Conservation (phyloP, 2,329 filamentous ascomycete species). For the Hysterium pulicare region DNA sequence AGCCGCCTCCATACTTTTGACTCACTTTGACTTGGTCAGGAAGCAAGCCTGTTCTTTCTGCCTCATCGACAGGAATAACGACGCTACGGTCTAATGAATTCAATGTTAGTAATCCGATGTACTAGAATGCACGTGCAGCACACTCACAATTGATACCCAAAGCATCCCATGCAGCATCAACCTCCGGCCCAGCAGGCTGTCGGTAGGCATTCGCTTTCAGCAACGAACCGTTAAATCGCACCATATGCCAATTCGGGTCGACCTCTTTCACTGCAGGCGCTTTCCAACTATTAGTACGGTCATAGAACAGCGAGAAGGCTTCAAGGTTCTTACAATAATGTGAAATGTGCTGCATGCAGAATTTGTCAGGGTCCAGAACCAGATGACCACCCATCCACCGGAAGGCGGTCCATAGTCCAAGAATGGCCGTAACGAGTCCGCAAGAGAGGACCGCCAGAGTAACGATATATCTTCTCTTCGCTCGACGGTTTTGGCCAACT, state of each 20-base stretch:
- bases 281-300: constrained; percentile 4
- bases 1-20: constrained; percentile 57
- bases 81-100: constrained; percentile 33
- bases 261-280: constrained; percentile 40
- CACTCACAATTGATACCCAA: constrained; percentile 52
- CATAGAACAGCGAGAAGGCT: neutral
- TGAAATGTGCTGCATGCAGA: constrained; percentile 27
- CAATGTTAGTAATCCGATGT: neutral
- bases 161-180: constrained; percentile 56
- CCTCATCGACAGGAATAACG: constrained; percentile 50
- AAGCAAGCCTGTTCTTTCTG: constrained; percentile 49
- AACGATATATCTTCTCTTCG: no score
- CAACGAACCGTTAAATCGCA: constrained; percentile 56
- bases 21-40: constrained; percentile 55
- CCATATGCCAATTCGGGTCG: constrained; percentile 39
- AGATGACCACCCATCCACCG: constrained; percentile 12
- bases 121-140: neutral
- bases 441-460: no score
- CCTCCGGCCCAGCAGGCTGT: constrained; percentile 47
- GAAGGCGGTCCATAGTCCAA: no score
- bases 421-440: no score
- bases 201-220: constrained; percentile 55
- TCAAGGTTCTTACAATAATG: constrained; percentile 26
- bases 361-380: constrained; percentile 18
- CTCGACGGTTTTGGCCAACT: no score